Base-by-base conservation (phyloP, 108 stramenopile genomes). In the Nitzschia sp. region DNA sequence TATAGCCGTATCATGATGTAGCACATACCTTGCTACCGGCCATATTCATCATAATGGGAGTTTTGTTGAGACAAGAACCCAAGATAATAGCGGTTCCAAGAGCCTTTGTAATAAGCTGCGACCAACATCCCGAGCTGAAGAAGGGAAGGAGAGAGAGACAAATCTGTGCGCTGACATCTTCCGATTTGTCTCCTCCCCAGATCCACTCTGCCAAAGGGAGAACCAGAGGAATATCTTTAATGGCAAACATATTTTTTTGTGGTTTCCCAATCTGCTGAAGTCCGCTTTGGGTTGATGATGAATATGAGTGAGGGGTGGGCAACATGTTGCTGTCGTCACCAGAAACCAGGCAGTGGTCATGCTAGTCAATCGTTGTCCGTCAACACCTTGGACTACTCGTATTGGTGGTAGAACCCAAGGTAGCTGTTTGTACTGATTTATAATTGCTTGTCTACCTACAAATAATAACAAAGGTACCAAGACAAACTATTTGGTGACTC, bases 11-110 rank as follows among this genome's bases (percentile, higher is more conserved):
- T 15, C 46, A 48, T 17, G 46, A 17, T 15, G 46, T 15, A 48
- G 22, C 8, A n/a, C 61, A 1, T 62, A 62, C 61, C 43, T 80
- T 73, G 53, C 74, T 75, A 14, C 58, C 51, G 42, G 78, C 21
- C 54, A 93, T 78, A 57, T 93, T 93, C 17, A 63, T 38, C 19
- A 93, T 80, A 48, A 93, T 75, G 21, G 92, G 92, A 11, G 78
- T 72, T 70, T 90, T 90, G 63, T 90, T 93, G 57, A 86, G 66
- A 59, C 72, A 85, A 3, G 87, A 74, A 10, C 81, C 82, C 22
- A 75, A 20, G 58, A 93, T 90, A 46, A 93, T 93, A 40, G 71
- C 73, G 15, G 88, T 69, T 44, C 92, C 92, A n/a, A 93, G 71
- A 37, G 50, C 54, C 65, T 89, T 89, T 59, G 80, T 80, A 25